Base-by-base conservation (phyloP, 2,329 filamentous ascomycete species). In the Ceratocystis destructans region DNA sequence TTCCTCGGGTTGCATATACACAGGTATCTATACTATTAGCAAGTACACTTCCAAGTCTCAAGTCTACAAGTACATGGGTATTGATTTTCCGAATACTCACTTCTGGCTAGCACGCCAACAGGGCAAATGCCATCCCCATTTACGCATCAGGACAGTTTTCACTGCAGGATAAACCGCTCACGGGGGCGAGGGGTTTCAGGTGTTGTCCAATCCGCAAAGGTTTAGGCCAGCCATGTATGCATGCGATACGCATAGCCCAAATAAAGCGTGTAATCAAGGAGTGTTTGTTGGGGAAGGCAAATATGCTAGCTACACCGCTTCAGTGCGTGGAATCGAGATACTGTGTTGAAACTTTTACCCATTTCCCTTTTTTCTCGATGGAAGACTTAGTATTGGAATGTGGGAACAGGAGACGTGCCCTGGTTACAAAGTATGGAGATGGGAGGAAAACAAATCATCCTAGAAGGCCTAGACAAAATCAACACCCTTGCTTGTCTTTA, bases 311-410 rank as follows among this genome's bases (percentile, higher is more conserved):
- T 33, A 48, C 61, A 63, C 61, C 61, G 61, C 61, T 63, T 63
- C 20, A 63, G 61, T 63, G 61, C 44, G 61, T 63, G 61, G 25
- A 33, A 63, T 46, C 46, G 6, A 63, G 61, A 48, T 63, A 63
- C 61, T 63, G 61, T 63, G 61, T 31, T 63, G 44, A 63, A 63
- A 63, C 61, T 63, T 63, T 63, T 48, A 31, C 61, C 37, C 17
- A 28, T 20, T 48, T 25, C 37, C 37, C 7, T 44, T 45, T 62
- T 62, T 20, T 10, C 46, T 20, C 20, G 15, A 17, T 17, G 28
- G 25, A 59, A 17, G 17, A 4, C 53, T 5, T 17, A 8, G 17
- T 5, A 59, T 25, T 33, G 53, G 53, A 59, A 59, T 59, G 53
- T 33, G 28, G 53, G 28, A 59, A 50, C n/a, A 22, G 46, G 2